Conservation (phyloP, 106 monocot genomes). For the Posidonia australis region DNA sequence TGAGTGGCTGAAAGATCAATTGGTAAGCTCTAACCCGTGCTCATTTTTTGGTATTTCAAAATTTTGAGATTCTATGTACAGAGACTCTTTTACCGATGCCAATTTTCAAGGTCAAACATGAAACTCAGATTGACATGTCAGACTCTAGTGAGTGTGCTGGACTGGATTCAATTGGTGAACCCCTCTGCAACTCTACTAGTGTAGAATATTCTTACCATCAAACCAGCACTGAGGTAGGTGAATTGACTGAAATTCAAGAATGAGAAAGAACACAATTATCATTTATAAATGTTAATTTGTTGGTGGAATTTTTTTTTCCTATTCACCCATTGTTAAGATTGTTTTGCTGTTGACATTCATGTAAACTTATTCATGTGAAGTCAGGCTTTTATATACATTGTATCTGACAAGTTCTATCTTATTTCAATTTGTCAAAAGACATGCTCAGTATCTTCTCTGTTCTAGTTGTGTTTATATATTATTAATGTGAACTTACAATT, state of each 20-base stretch:
- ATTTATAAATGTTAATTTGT: background rate
- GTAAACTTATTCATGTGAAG: too few relatives aligned
- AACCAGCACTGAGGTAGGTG: background rate
- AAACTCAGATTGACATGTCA: slow-evolving; percentile 1
- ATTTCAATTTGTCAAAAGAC: too few relatives aligned
- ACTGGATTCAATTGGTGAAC: background rate
- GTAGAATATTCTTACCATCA: background rate
- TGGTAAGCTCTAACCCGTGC: slow-evolving; percentile 25
- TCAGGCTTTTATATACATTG: too few relatives aligned
- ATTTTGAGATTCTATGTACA: background rate
- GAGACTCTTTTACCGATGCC: background rate
- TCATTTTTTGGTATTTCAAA: slow-evolving; percentile 6
- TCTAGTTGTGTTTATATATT: background rate
- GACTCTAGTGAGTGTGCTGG: background rate
- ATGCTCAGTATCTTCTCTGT: too few relatives aligned
- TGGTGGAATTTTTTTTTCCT: background rate
- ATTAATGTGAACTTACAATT: background rate
- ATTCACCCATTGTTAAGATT: too few relatives aligned
- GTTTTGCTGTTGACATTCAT: too few relatives aligned
- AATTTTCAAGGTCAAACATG: slow-evolving; percentile 21
- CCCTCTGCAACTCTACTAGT: background rate
- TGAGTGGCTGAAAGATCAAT: slow-evolving; percentile 37
- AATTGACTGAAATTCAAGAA: background rate
- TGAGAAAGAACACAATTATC: background rate
- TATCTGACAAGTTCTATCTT: too few relatives aligned